A percentile compares a stretch with the other conserved stretches of the same genome.
Conservation (phyloP, 345 rosid species). For the Gossypium herbaceum region DNA sequence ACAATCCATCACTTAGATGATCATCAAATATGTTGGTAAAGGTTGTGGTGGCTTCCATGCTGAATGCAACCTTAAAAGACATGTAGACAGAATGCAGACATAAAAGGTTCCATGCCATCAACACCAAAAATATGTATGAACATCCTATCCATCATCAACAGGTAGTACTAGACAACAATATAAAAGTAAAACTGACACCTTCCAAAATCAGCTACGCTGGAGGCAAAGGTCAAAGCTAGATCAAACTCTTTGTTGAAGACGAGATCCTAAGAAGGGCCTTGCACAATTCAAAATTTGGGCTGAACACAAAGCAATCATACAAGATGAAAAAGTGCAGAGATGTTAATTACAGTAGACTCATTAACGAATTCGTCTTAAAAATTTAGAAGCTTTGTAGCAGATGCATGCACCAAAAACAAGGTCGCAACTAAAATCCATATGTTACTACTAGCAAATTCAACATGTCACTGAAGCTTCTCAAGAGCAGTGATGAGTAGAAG, state of each 20-base stretch:
- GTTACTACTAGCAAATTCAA: constrained; percentile 24
- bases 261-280: not conserved
- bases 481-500: constrained; percentile 32
- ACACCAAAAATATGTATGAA: not conserved
- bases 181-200: not conserved
- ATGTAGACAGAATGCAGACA: not conserved
- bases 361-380: constrained; percentile 26
- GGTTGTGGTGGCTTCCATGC: constrained; percentile 11
- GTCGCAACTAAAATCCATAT: constrained; percentile 20
- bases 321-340: constrained; percentile 21
- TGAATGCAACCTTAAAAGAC: constrained; percentile 10
- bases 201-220: not conserved
- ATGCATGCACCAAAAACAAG: constrained; percentile 20
- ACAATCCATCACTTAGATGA: constrained; percentile 1
- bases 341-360: constrained; percentile 15
- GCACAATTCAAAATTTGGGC: not conserved
- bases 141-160: not conserved
- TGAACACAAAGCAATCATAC: constrained; percentile 15
- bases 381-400: constrained; percentile 34
- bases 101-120: not conserved
- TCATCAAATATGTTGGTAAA: not conserved
- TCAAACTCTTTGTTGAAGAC: not conserved
- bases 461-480: constrained; percentile 33
- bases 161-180: not conserved
- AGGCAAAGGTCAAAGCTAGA: constrained; percentile 3